A percentile compares a stretch with the other conserved stretches of the same genome.
Conservation (phyloP, 2,329 filamentous ascomycete species). For the Trichoderma harzianum region DNA sequence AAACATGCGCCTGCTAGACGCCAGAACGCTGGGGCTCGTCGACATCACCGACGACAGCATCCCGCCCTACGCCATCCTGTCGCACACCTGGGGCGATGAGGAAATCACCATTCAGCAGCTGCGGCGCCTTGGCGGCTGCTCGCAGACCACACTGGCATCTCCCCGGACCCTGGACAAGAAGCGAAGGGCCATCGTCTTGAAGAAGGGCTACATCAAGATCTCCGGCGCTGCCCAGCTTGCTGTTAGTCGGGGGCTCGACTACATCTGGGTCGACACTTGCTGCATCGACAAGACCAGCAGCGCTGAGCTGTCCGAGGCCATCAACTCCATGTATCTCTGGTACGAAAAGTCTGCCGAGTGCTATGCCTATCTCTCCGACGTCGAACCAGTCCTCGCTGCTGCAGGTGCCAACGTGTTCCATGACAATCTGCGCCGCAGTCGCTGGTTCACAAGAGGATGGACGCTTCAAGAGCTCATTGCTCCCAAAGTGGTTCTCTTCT, state of each 20-base stretch:
- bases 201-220: constrained; percentile 26
- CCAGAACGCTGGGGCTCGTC: constrained; percentile 12
- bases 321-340: constrained; percentile 23
- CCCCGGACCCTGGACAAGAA: constrained; percentile 4
- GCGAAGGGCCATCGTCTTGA: neutral
- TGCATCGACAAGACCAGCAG: constrained; percentile 21
- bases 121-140: constrained; percentile 13
- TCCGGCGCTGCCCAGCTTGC: constrained; percentile 11
- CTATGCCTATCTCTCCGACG: constrained; percentile 27
- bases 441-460: constrained; percentile 24
- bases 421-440: constrained; percentile 17
- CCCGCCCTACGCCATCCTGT: constrained; percentile 30
- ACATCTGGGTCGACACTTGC: constrained; percentile 30
- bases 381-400: constrained; percentile 5
- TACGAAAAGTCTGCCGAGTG: constrained; percentile 26
- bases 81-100: constrained; percentile 29
- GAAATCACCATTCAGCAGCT: constrained; percentile 28
- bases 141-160: neutral
- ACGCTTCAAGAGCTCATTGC: constrained; percentile 22
- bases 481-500: constrained; percentile 17
- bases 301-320: constrained; percentile 4
- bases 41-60: constrained; percentile 12
- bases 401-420: neutral
- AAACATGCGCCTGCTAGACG: constrained; percentile 14
- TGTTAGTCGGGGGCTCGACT: constrained; percentile 20